Evolutionary conservation across 2,329 filamentous ascomycete genomes (phyloP).

Genomic region (Colletotrichum viniferum): DNA sequence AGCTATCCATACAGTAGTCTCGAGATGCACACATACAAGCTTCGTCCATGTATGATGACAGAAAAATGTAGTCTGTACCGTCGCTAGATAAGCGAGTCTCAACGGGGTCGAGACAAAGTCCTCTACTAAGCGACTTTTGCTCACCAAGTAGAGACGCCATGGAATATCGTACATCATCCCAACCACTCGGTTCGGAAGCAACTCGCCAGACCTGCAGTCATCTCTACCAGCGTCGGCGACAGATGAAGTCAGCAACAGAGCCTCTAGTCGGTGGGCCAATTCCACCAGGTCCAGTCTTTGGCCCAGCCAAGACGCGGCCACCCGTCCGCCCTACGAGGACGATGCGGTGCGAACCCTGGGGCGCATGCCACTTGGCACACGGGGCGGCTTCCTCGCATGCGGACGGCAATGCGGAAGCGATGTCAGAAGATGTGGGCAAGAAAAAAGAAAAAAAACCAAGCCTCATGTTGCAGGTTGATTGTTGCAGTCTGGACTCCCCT

Average conservation of each 20-base stretch:
- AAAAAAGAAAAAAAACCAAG: neutral
- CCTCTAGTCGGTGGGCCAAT: neutral
- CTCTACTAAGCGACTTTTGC: neutral
- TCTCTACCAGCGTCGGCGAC: neutral
- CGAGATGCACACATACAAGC: neutral
- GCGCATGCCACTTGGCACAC: constrained; percentile 4
- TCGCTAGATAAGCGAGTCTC: neutral
- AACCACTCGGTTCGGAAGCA: neutral
- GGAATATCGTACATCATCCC: neutral
- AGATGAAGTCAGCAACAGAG: neutral
- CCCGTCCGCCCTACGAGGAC: constrained; percentile 2
- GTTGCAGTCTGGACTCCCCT: neutral
- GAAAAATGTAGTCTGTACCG: neutral
- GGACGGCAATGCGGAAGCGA: neutral
- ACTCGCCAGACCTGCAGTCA: neutral
- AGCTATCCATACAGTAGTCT: neutral
- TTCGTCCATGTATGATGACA: neutral
- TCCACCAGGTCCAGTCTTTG: neutral
- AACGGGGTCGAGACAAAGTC: neutral
- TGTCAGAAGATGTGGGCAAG: neutral
- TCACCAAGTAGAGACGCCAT: neutral
- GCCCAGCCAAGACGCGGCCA: neutral
- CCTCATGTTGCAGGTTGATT: neutral
- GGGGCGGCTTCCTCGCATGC: neutral
- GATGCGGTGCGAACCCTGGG: neutral